Evolutionary conservation across 2,329 filamentous ascomycete species (phyloP).

Genomic region (Tolypocladium tundrense): DNA sequence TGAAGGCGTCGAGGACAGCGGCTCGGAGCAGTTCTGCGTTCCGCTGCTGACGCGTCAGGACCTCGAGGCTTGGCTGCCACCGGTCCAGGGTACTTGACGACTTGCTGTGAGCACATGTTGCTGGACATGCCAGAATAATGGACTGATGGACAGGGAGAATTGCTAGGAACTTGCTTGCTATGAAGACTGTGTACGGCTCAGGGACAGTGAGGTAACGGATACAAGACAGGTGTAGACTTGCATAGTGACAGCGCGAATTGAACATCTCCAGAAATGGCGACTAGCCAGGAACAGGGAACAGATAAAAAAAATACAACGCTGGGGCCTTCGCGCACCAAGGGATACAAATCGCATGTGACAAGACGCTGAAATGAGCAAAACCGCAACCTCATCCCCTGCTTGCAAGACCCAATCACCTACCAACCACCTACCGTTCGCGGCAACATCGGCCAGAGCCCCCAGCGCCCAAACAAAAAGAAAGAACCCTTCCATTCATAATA

Average conservation of each 20-base stretch:
- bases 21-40: neutral
- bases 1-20: no score
- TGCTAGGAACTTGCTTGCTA: neutral
- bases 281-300: neutral
- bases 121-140: neutral
- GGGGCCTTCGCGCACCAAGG: neutral
- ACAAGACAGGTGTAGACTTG: neutral
- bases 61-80: neutral
- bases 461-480: neutral
- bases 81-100: neutral
- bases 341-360: neutral
- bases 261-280: neutral
- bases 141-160: neutral
- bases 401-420: neutral
- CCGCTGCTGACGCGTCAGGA: neutral
- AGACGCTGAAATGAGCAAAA: neutral
- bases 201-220: no score
- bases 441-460: neutral
- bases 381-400: neutral
- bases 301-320: neutral
- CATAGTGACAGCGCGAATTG: neutral
- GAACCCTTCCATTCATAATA: conserved; percentile 29
- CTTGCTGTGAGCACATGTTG: neutral
- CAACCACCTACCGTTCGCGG: neutral
- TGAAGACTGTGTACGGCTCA: neutral